A percentile compares a stretch with the other conserved stretches of the same genome.
Evolutionary conservation across 345 rosid genomes (phyloP).

Genomic region (Raphanus raphanistrum): DNA sequence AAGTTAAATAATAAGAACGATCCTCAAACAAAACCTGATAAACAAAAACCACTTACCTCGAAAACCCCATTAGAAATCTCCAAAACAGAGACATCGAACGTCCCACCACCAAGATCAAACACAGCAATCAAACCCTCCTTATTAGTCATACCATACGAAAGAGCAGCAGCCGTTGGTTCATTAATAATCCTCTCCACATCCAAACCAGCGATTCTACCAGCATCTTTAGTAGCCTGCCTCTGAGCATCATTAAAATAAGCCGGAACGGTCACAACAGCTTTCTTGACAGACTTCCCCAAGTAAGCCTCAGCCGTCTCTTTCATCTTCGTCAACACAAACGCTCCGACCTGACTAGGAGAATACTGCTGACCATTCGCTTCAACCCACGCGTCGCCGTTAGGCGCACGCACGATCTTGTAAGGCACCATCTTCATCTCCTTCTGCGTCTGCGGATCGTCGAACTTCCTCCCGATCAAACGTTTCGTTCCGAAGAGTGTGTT

Average conservation of each 20-base stretch:
- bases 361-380: constrained; percentile 81
- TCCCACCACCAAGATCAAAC: constrained; percentile 93
- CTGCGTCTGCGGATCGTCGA: constrained; percentile 73
- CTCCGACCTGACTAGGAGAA: constrained; percentile 89
- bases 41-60: constrained; percentile 49
- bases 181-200: constrained; percentile 89
- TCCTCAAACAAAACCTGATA: background rate
- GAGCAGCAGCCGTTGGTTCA: constrained; percentile 96
- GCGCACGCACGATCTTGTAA: constrained; percentile 76
- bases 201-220: constrained; percentile 89
- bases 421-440: constrained; percentile 94
- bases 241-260: constrained; percentile 97
- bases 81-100: constrained; percentile 80
- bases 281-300: constrained; percentile 65
- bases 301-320: constrained; percentile 90
- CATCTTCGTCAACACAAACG: constrained; percentile 82
- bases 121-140: constrained; percentile 94
- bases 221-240: constrained; percentile 95
- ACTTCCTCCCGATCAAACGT: constrained; percentile 78
- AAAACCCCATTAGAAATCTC: constrained; percentile 95
- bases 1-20: background rate
- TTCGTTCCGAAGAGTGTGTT: constrained; percentile 81
- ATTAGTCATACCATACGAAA: constrained; percentile 88
- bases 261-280: constrained; percentile 87
- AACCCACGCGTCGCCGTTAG: constrained; percentile 96